Evolutionary conservation across 257 asterid genomes (phyloP).

Genomic region (Scutellaria minor): DNA sequence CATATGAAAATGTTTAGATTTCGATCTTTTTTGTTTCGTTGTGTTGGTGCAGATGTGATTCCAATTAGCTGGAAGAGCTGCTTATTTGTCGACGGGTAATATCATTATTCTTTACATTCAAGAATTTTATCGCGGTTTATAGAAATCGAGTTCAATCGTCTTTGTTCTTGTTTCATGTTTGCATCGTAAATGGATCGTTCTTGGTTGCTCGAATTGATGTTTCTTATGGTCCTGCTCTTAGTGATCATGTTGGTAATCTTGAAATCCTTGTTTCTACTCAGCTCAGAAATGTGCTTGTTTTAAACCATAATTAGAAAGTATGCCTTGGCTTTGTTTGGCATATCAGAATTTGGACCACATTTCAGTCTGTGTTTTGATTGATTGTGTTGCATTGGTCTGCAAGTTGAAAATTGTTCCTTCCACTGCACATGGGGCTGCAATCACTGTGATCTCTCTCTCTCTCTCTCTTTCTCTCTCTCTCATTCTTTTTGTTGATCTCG

Average conservation of each 20-base stretch:
- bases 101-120: conserved; percentile 43
- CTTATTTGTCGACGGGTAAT: conserved; percentile 32
- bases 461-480: not conserved
- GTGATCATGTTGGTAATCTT: too few species aligned
- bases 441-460: not conserved
- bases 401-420: conserved; percentile 4
- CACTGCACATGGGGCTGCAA: conserved; percentile 26
- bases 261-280: too few species aligned
- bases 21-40: conserved; percentile 14
- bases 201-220: not conserved
- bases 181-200: too few species aligned
- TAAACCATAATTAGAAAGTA: conserved; percentile 10
- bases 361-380: not conserved
- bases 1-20: conserved; percentile 14
- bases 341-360: conserved; percentile 21
- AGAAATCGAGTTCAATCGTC: not conserved
- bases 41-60: conserved; percentile 26
- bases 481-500: too few species aligned
- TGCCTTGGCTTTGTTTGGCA: conserved; percentile 10
- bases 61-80: conserved; percentile 39
- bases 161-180: not conserved
- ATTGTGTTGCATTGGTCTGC: not conserved
- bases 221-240: not conserved
- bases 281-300: not conserved
- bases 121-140: conserved; percentile 29